Conservation (phyloP, 78 protist species). For the Dictyostelium brefeldianum region DNA sequence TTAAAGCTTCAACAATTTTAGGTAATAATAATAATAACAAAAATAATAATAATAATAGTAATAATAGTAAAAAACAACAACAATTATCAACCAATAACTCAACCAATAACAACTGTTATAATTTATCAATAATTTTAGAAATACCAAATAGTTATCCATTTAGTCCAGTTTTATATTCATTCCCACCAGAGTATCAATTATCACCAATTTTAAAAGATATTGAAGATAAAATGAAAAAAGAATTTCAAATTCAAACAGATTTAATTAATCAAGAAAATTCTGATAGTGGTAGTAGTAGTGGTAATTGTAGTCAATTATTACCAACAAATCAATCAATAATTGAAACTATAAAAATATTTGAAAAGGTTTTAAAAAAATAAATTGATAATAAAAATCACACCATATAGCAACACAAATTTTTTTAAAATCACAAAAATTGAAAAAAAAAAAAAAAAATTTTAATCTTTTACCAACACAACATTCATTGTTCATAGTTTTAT, state of each 20-base stretch:
- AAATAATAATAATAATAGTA: background rate
- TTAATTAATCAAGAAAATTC: background rate
- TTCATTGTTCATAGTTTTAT: background rate
- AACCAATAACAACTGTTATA: background rate
- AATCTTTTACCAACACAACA: background rate
- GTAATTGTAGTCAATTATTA: background rate
- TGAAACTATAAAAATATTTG: constrained; percentile 14
- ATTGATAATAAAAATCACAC: background rate
- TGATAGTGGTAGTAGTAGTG: background rate
- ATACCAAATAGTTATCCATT: constrained; percentile 58
- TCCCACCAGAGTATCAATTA: constrained; percentile 48
- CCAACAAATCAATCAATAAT: background rate
- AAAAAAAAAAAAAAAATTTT: background rate
- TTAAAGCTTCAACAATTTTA: background rate
- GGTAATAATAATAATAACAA: background rate
- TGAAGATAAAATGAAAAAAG: constrained; percentile 11
- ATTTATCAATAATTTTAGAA: constrained; percentile 8
- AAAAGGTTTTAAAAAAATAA: constrained; percentile 71
- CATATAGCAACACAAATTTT: background rate
- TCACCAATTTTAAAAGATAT: constrained; percentile 14
- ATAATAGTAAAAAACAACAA: background rate
- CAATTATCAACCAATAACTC: background rate
- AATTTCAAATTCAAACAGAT: background rate
- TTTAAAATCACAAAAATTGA: background rate
- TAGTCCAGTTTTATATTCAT: constrained; percentile 8